Evolutionary conservation across 2,329 filamentous ascomycete genomes (phyloP).

Genomic region (Thermoascus crustaceus): DNA sequence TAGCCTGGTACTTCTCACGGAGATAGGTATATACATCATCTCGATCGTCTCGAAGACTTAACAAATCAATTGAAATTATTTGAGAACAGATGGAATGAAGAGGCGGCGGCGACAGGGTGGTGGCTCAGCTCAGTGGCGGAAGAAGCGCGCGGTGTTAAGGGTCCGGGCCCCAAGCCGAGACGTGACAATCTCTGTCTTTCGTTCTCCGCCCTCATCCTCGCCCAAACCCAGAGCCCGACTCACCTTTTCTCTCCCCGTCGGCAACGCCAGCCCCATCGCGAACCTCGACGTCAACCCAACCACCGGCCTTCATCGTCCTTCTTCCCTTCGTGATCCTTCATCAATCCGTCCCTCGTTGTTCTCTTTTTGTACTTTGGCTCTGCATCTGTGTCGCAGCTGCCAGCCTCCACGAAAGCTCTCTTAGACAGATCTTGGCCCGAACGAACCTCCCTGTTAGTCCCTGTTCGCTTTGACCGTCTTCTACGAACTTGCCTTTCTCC

Average conservation of each 20-base stretch:
- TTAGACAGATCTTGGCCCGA: background rate
- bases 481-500: slow-evolving; percentile 13
- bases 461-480: slow-evolving; percentile 13
- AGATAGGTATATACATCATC: too few species aligned
- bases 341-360: background rate
- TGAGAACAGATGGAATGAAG: too few species aligned
- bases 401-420: background rate
- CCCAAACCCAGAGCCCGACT: background rate
- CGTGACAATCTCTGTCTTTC: background rate
- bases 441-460: background rate
- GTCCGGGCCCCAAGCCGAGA: background rate
- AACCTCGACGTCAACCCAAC: background rate
- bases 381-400: background rate
- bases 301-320: background rate
- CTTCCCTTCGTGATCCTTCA: background rate
- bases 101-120: background rate
- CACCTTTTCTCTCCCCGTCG: background rate
- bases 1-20: too few species aligned
- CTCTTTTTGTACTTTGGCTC: background rate
- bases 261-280: background rate
- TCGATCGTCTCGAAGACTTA: too few species aligned
- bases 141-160: background rate
- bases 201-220: slow-evolving; percentile 1
- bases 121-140: background rate
- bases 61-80: too few species aligned